Conservation (phyloP, 148 eudicot genomes). For the Hydrangea macrophylla region DNA sequence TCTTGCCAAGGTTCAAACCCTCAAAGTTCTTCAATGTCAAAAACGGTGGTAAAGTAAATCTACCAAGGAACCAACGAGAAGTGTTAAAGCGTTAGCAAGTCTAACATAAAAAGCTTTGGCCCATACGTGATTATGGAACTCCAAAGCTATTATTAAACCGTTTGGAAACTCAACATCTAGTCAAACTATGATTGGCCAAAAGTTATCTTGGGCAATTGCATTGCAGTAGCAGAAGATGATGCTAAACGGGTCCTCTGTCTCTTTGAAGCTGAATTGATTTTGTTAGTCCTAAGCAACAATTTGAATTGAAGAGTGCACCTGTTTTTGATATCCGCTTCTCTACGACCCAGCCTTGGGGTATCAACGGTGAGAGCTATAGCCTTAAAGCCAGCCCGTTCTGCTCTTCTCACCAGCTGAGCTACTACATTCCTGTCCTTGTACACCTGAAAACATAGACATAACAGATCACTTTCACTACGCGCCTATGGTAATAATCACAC, state of each 20-base stretch:
- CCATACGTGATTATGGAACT: too few species aligned
- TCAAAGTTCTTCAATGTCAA: slow-evolving; percentile 95
- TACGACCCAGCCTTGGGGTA: slow-evolving; percentile 91
- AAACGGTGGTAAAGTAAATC: slow-evolving; percentile 79
- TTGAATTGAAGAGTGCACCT: slow-evolving; percentile 38
- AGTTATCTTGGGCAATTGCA: too few species aligned
- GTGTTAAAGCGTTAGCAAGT: neutral
- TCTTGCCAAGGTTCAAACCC: slow-evolving; percentile 94
- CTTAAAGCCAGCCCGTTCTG: slow-evolving; percentile 96
- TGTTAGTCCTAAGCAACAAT: neutral
- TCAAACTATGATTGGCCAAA: too few species aligned
- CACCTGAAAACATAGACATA: slow-evolving; percentile 50
- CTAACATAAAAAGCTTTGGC: neutral
- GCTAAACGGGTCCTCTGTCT: too few species aligned
- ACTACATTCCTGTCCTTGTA: slow-evolving; percentile 96
- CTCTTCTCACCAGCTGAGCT: slow-evolving; percentile 96
- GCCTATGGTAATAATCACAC: neutral
- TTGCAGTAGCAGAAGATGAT: too few species aligned
- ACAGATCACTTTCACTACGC: neutral
- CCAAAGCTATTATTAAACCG: too few species aligned
- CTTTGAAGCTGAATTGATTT: neutral
- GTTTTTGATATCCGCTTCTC: slow-evolving; percentile 98
- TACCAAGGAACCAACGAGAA: slow-evolving; percentile 20
- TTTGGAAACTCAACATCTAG: too few species aligned
- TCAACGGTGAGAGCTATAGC: slow-evolving; percentile 98